These are phyloP conservation scores for Eragrostis curvula DNA, from an alignment of 176 grass and related monocot genomes.

Conservation along the genomic window DNA sequence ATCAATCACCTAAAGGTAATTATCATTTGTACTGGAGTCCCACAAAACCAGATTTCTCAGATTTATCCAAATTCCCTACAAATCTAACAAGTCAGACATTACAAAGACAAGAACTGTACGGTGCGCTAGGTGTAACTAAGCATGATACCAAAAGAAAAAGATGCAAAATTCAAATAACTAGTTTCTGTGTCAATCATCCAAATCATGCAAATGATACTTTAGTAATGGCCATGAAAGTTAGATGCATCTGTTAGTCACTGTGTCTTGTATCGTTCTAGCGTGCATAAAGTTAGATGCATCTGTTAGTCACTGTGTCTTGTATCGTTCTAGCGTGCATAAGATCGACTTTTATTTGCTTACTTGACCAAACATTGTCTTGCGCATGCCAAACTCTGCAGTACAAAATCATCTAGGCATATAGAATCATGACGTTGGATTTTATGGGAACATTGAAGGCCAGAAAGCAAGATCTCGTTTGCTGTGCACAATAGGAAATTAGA, in stretches of 20 bases:
- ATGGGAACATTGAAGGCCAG: background rate
- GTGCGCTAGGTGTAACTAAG: conserved; percentile 1
- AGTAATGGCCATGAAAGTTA: background rate
- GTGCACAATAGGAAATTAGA: background rate
- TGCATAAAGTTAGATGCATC: background rate
- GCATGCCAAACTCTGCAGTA: background rate
- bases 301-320: background rate
- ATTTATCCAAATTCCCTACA: background rate
- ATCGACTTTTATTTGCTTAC: background rate
- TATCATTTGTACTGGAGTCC: background rate
- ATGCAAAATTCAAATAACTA: background rate
- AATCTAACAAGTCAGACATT: background rate
- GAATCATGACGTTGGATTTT: background rate
- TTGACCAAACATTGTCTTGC: background rate
- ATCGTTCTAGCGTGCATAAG: background rate
- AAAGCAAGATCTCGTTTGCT: background rate
- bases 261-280: background rate
- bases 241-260: background rate
- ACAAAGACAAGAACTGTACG: background rate
- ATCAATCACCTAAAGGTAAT: conserved; percentile 71
- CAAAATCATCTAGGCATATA: background rate
- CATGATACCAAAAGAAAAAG: background rate
- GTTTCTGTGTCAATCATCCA: background rate
- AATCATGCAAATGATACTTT: background rate
- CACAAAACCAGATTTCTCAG: background rate